A percentile compares a stretch with the other conserved stretches of the same genome.
Evolutionary conservation across 2,329 filamentous ascomycete genomes (phyloP).

Genomic region (Aureobasidium zeae): DNA sequence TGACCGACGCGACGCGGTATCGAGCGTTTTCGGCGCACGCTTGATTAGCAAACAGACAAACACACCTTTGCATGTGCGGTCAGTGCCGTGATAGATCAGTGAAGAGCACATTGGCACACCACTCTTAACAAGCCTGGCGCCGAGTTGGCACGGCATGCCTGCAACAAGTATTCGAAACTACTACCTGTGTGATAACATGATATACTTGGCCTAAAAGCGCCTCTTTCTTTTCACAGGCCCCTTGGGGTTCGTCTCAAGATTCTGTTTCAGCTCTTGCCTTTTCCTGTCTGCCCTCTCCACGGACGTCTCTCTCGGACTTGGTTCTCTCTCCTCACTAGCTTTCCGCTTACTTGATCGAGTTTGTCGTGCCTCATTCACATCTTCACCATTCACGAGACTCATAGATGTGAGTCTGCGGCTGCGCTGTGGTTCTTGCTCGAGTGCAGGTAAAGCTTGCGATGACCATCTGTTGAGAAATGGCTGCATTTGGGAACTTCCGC

Average conservation of each 20-base stretch:
- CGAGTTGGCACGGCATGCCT: no score
- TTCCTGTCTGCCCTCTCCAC: slow-evolving; percentile 47
- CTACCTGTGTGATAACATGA: no score
- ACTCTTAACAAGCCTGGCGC: no score
- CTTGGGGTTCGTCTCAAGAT: slow-evolving; percentile 43
- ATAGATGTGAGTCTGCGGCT: not conserved
- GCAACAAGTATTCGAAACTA: no score
- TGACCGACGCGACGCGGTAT: no score
- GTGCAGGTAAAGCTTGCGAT: not conserved
- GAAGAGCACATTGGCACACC: no score
- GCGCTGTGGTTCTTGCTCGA: not conserved
- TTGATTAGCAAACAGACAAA: slow-evolving; percentile 7
- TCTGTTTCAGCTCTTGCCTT: slow-evolving; percentile 47
- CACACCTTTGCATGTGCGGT: not conserved
- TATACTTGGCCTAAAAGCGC: slow-evolving; percentile 37
- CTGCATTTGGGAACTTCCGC: slow-evolving; percentile 11
- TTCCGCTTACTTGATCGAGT: slow-evolving; percentile 6
- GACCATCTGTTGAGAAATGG: slow-evolving; percentile 4
- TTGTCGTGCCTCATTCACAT: not conserved
- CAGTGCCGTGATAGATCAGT: no score
- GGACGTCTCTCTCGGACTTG: slow-evolving; percentile 31
- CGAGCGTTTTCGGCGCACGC: no score
- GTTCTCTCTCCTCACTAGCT: slow-evolving; percentile 2
- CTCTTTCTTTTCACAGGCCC: slow-evolving; percentile 48
- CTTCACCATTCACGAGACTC: not conserved